Evolutionary conservation across 192 early-diverging fungal genomes (phyloP).

Genomic region (Pilaira anomala): DNA sequence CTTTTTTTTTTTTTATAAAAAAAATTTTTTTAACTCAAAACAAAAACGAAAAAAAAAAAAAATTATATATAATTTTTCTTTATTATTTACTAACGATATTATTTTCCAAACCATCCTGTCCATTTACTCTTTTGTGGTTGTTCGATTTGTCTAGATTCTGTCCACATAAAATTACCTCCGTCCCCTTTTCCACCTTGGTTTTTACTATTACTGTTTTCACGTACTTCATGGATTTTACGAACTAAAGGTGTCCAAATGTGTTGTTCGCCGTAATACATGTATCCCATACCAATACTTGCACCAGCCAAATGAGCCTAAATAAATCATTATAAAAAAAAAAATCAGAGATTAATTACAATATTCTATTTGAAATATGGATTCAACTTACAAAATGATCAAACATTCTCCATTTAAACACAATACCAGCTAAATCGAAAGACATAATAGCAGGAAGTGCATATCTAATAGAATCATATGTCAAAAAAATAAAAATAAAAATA

Average conservation of each 20-base stretch:
- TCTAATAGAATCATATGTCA: slow-evolving; percentile 42
- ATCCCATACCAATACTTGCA: slow-evolving; percentile 56
- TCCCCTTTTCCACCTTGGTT: neutral
- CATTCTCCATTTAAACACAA: slow-evolving; percentile 65
- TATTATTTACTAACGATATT: too few relatives aligned
- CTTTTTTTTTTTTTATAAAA: too few relatives aligned
- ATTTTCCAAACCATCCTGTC: slow-evolving; percentile 8
- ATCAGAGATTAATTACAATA: too few relatives aligned
- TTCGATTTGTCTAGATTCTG: neutral
- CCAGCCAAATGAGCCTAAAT: slow-evolving; percentile 65
- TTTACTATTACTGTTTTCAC: slow-evolving; percentile 11
- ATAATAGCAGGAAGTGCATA: slow-evolving; percentile 69
- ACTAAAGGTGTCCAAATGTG: slow-evolving; percentile 43
- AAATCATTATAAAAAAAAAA: neutral
- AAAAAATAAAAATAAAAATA: neutral
- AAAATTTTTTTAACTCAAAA: too few relatives aligned
- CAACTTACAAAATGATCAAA: slow-evolving; percentile 75
- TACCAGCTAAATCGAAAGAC: slow-evolving; percentile 68
- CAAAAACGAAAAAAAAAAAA: too few relatives aligned
- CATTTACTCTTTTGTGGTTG: neutral
- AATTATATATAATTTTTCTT: too few relatives aligned
- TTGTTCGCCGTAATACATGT: slow-evolving; percentile 50
- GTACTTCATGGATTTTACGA: slow-evolving; percentile 24
- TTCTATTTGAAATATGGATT: neutral
- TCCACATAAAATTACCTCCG: neutral